Conservation (phyloP, 2,329 filamentous ascomycete species). For the Tolypocladium inflatum region DNA sequence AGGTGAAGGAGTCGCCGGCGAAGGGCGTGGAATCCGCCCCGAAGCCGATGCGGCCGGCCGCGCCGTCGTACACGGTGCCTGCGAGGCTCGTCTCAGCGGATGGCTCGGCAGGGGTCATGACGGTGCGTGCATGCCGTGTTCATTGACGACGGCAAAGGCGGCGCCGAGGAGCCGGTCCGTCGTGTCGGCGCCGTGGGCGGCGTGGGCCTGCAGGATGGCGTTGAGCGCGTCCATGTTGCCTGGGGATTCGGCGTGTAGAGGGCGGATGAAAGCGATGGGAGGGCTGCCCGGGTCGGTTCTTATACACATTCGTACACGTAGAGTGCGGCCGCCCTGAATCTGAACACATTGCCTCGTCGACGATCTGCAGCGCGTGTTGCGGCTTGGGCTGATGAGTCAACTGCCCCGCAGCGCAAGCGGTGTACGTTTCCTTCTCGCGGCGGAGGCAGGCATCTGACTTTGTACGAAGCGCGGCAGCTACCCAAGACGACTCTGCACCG, state of each 20-base stretch:
- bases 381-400: background rate
- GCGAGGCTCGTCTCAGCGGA: too few species aligned
- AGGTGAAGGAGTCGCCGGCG: conserved; percentile 21
- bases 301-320: too few species aligned
- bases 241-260: background rate
- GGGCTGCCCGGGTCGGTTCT: background rate
- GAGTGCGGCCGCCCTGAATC: too few species aligned
- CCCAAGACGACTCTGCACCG: too few species aligned
- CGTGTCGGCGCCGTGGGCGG: conserved; percentile 17
- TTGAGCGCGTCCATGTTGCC: conserved; percentile 16
- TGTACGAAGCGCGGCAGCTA: too few species aligned
- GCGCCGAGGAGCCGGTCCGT: conserved; percentile 25
- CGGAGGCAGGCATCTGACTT: too few species aligned
- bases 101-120: background rate
- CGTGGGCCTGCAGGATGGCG: conserved; percentile 19
- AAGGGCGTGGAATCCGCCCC: conserved; percentile 18
- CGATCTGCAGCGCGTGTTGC: too few species aligned
- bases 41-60: conserved; percentile 25
- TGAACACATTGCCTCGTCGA: too few species aligned
- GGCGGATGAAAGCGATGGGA: background rate
- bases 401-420: background rate
- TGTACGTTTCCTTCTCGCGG: background rate
- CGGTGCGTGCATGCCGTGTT: conserved; percentile 14
- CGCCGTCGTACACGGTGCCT: conserved; percentile 25
- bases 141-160: conserved; percentile 23